Base-by-base conservation (phyloP, 352 stramenopile species). In the Phytophthora citricola region DNA sequence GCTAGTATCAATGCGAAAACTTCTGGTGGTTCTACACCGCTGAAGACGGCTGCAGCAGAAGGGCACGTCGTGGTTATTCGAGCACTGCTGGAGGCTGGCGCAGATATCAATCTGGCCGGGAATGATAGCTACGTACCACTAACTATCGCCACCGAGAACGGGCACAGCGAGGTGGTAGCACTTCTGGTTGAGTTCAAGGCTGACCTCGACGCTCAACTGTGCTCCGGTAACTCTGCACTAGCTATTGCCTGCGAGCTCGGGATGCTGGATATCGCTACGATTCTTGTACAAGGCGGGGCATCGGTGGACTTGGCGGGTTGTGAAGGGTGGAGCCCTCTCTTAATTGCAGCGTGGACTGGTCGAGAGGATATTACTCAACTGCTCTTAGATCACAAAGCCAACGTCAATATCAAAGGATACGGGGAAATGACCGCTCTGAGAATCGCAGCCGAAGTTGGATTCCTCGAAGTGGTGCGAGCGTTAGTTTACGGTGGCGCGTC, bases 121-220 rank as follows among this genome's bases (percentile, higher is more conserved):
- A 3, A 51, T 46, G 63, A 66, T 40, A 39, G 48, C 39, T 60
- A 56, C 40, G 26, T 40, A 4, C 63, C 54, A 4, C 41, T 70
- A 22, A 46, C 17, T n/a, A 45, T 50, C 14, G 63, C 55, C 11
- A 40, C 40, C 2, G 24, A 17, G 0, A 51, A 15, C 9, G 55
- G 55, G 0, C 48, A 70, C 40, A 11, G 31, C 20, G 40, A 45
- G 0, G 41, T 65, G 1, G 40, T 65, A 6, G 24, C 36, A 9
- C 40, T 66, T 50, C 63, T 70, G 9, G 31, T 66, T 8, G 31
- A 56, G 6, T 41, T 57, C 32, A 49, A 60, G 14, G 47, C 48
- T 0, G 34, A 46, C 27, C 14, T 70, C 17, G 41, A 66, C 26
- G n/a, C 46, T 46, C 55, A 51, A 41, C 31, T 50, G 2, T 29